These are phyloP conservation scores for Amanita polypyramis DNA, from an alignment of 768 basidiomycete genomes.

Conservation along the genomic window DNA sequence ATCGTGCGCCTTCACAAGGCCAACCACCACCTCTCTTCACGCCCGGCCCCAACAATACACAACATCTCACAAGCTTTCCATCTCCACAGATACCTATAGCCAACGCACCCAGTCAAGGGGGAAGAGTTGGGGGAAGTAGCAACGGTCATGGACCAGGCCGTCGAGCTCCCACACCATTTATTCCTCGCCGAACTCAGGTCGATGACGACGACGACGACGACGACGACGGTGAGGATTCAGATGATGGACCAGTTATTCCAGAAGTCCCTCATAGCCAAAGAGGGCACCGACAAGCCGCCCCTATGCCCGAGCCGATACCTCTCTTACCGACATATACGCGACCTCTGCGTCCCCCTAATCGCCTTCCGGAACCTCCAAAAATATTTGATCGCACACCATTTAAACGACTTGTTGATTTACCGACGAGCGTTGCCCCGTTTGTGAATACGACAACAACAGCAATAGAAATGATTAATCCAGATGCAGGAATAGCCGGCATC, in stretches of 20 bases:
- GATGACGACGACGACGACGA: conserved; percentile 8
- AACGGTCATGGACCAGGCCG: conserved; percentile 1
- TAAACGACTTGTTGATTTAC: conserved; percentile 41
- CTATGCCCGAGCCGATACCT: conserved; percentile 22
- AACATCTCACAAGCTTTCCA: conserved; percentile 9
- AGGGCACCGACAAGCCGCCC: conserved; percentile 12
- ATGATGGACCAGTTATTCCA: conserved; percentile 8
- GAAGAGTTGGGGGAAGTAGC: background rate
- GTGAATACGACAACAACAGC: conserved; percentile 19
- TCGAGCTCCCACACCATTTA: conserved; percentile 21
- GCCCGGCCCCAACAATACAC: conserved; percentile 5
- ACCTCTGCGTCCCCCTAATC: conserved; percentile 29
- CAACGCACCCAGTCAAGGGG: background rate
- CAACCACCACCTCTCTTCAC: conserved; percentile 12
- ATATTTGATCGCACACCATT: conserved; percentile 54
- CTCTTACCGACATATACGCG: conserved; percentile 21
- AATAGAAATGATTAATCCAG: background rate
- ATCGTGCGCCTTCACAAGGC: conserved; percentile 6
- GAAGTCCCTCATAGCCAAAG: conserved; percentile 13
- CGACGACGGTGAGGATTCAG: conserved; percentile 15
- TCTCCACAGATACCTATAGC: conserved; percentile 2
- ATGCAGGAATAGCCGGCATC: background rate
- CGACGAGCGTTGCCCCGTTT: conserved; percentile 9
- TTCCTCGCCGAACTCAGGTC: conserved; percentile 8
- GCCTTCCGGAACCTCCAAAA: conserved; percentile 52